Base-by-base conservation (phyloP, 2,329 filamentous ascomycete genomes). In the Trichoderma polysporum region DNA sequence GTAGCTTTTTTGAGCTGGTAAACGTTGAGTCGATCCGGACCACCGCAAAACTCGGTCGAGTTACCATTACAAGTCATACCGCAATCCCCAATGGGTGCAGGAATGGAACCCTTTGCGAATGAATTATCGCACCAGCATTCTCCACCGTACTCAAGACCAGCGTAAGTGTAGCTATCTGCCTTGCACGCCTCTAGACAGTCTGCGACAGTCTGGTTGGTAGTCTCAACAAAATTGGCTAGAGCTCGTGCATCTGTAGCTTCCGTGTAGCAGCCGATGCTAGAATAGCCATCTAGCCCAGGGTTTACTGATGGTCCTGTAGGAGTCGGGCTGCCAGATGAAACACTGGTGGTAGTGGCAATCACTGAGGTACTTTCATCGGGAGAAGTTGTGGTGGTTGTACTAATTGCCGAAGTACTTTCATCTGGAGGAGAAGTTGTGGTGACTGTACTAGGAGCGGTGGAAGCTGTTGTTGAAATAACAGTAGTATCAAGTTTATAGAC, bases 71-170 rank as follows among this genome's bases (percentile, higher is more conserved):
- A 80, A 12, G 73, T 50, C 74, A 80, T 79, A 10, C 66, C 70
- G 37, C 79, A 80, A 1, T 80, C 76, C 0, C 70, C 57, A 2
- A 72, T 71, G 0, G 75, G 66, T 0, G 78, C 76, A 12, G 73
- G 66, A 1, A 76, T 65, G 0, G 79, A 71, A 0, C 76, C 78
- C 13, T 66, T 63, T 0, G 53, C 37, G 3, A 80, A 73, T 0
- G 31, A 19, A 63, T 78, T 76, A 1, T 75, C 79, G 7, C 79
- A 80, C 70, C 76, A 80, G 17, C 79, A 80, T 74, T 80, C 79
- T 47, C 77, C 77, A 1, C 78, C 78, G n/a, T 80, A 80, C 53
- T 80, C 77, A 0, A 80, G 45, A 19, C 79, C 79, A 3, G 77
- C 78, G 9, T 76, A 77, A 0, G 67, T 54, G 29, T 77, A 79